Evolutionary conservation across 495 filamentous ascomycete species (phyloP).

Genomic region (Echria macrotheca): DNA sequence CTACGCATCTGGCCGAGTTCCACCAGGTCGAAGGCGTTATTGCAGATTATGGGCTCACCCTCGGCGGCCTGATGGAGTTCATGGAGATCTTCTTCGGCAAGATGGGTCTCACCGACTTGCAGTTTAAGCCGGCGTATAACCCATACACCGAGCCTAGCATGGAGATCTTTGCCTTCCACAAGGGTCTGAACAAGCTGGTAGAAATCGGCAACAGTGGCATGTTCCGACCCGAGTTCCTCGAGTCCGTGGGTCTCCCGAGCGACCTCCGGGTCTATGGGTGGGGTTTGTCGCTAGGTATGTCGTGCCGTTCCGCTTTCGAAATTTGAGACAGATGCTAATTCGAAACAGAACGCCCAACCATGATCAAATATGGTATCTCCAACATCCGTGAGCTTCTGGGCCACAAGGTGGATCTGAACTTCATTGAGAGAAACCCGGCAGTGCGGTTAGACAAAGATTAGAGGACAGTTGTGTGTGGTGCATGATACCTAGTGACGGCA

Average conservation of each 20-base stretch:
- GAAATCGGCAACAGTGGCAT: conserved; percentile 98
- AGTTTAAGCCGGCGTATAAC: conserved; percentile 73
- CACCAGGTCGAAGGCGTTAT: conserved; percentile 98
- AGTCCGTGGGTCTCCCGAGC: conserved; percentile 68
- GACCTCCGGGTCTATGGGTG: conserved; percentile 9
- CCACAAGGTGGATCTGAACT: conserved; percentile 77
- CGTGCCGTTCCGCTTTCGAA: conserved; percentile 89
- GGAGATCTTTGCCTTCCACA: conserved; percentile 93
- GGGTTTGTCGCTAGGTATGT: conserved; percentile 50
- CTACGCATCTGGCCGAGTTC: conserved; percentile 95
- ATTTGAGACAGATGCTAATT: conserved; percentile 11
- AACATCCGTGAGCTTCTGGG: conserved; percentile 84
- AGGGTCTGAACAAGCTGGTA: conserved; percentile 82
- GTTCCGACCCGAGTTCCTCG: conserved; percentile 94
- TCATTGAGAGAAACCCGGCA: conserved; percentile 77
- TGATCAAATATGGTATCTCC: conserved; percentile 88
- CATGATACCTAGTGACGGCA: conserved; percentile 5
- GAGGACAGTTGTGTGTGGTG: neutral
- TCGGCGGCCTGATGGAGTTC: conserved; percentile 92
- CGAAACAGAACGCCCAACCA: conserved; percentile 62
- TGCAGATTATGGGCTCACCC: conserved; percentile 84
- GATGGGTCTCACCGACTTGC: conserved; percentile 74
- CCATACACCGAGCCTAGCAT: conserved; percentile 97
- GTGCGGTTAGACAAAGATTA: conserved; percentile 73
- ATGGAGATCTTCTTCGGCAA: conserved; percentile 94